Percentiles rank a stretch among this genome's conserved stretches.
phyloP scores from a whole-genome alignment of 305 asterid genomes.

The Stenogyne calaminthoides region DNA sequence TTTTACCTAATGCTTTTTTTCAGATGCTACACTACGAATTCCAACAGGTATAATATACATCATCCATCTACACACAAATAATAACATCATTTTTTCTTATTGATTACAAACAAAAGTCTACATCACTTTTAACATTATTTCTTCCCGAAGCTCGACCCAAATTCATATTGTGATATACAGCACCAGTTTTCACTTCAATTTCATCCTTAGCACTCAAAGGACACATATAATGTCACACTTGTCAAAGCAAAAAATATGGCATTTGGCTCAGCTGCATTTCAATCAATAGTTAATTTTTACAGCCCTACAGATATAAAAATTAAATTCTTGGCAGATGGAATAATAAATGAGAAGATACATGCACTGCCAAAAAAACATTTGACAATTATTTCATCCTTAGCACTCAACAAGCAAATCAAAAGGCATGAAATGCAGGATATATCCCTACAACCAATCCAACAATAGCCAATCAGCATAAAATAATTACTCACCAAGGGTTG shows the following conservation, averaged over 20 bases:
- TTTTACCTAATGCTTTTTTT: no score
- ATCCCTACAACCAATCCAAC: background rate
- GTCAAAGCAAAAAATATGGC: background rate
- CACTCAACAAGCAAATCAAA: constrained; percentile 8
- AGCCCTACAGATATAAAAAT: background rate
- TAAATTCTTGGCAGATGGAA: background rate
- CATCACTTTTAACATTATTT: background rate
- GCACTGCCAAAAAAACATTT: no score
- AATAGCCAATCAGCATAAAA: constrained; percentile 7
- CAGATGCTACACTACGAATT: background rate
- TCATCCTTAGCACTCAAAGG: background rate
- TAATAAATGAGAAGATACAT: background rate
- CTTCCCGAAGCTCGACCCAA: background rate
- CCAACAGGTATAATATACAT: background rate
- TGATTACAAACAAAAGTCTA: no score
- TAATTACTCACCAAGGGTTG: constrained; percentile 79
- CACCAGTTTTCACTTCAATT: no score
- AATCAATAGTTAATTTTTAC: background rate
- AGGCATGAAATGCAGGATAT: constrained; percentile 5
- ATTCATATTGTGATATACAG: background rate
- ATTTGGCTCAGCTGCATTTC: background rate
- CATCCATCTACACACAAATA: no score
- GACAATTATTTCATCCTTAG: background rate
- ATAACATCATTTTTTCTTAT: no score
- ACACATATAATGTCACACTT: background rate